Percentiles rank a stretch among this genome's conserved stretches.
These are phyloP conservation scores for Rhizophagus clarus DNA, from an alignment of 192 early-diverging fungal species.

Conservation along the genomic window DNA sequence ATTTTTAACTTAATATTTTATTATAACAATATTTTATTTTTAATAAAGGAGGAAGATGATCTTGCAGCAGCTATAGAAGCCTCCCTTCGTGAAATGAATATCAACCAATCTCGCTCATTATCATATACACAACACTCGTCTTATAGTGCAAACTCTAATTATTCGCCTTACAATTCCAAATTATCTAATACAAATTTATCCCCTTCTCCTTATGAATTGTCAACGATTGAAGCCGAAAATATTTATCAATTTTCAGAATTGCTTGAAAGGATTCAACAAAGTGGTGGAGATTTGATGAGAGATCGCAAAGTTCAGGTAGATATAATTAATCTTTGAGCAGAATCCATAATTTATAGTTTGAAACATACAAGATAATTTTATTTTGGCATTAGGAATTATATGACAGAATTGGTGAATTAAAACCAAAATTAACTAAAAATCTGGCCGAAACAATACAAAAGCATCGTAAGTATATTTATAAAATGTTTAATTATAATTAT, in stretches of 20 bases:
- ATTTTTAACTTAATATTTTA: neutral
- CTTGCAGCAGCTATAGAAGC: constrained; percentile 77
- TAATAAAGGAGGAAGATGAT: constrained; percentile 56
- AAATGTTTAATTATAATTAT: neutral
- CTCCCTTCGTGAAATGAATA: constrained; percentile 65
- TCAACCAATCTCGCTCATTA: constrained; percentile 31
- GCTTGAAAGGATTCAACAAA: constrained; percentile 75
- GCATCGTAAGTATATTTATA: constrained; percentile 55
- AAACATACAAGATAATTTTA: constrained; percentile 4
- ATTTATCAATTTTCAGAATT: constrained; percentile 88
- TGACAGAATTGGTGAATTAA: constrained; percentile 83
- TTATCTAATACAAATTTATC: constrained; percentile 34
- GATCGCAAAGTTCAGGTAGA: constrained; percentile 76
- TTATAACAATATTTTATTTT: neutral
- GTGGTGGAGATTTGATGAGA: constrained; percentile 75
- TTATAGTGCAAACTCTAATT: constrained; percentile 20
- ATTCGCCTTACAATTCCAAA: constrained; percentile 16
- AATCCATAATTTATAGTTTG: neutral
- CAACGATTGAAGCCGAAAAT: constrained; percentile 81
- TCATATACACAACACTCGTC: constrained; percentile 10
- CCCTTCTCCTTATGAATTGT: constrained; percentile 59
- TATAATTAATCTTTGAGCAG: neutral
- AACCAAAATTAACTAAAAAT: constrained; percentile 77
- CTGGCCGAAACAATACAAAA: constrained; percentile 77
- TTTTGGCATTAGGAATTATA: constrained; percentile 57